Evolutionary conservation across 139 green algal genomes (phyloP), one percentile per base, ranked within the genome.

Genomic region (Micractinium conductrix): DNA sequence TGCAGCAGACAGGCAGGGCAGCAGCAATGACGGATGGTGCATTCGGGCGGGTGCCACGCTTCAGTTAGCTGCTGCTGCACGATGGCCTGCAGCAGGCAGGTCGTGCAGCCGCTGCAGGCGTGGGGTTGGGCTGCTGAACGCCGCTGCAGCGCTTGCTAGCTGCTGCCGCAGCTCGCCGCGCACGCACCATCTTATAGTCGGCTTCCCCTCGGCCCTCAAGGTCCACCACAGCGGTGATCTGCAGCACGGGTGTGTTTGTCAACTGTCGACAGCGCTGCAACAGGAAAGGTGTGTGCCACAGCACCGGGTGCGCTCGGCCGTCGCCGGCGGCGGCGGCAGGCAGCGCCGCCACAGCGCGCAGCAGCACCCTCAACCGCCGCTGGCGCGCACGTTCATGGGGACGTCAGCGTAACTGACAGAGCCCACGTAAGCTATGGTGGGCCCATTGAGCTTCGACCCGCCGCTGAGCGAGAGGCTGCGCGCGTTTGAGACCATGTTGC

Each of bases 201-300:
- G 45, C 44, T 19, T 62, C 44, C 7, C 73, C 73, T 4, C 45
- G 48, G n/a, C 73, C 73, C 16, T 22, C 22, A 16, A 43, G 26
- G 45, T 79, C 73, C 1, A 79, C 73, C 45, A 79, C 0, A 17
- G 48, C 73, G 1, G 45, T 43, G 19, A 79, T 79, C 73, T 79
- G 73, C 73, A 26, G 44, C 5, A 30, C 28, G 19, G 26, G n/a
- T 30, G 24, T 40, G 28, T n/a, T n/a, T n/a, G n/a, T n/a, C n/a
- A n/a, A n/a, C n/a, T n/a, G n/a, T n/a, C 26, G 60, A 7, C 60
- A 68, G 16, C 62, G 9, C 37, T 10, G 28, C 55, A 37, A 4
- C 26, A 22, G 42, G 70, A n/a, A 28, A 5, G 22, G 22, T 6
- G 22, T 9, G 24, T 4, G 9, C 40, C 26, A 28, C 19, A 28